Evolutionary conservation across 306 rosid genomes (phyloP).

Genomic region (Hippophae tibetana): DNA sequence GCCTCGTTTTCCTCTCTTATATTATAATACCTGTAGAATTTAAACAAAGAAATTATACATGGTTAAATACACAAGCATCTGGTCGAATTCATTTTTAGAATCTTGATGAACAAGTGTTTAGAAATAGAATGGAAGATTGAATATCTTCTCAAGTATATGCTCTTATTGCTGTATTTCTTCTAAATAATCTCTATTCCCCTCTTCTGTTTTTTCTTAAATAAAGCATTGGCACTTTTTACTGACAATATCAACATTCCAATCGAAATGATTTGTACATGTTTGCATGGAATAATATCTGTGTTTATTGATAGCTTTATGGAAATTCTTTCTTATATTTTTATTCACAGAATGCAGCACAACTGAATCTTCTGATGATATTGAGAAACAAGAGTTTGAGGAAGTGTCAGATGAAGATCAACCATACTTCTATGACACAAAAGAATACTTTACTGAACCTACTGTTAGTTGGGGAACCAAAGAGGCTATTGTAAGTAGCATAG

Average conservation of each 20-base stretch:
- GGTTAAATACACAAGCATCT: background rate
- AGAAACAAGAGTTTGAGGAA: slow-evolving; percentile 82
- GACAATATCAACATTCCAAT: background rate
- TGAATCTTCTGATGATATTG: slow-evolving; percentile 85
- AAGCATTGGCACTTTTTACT: background rate
- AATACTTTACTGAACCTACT: slow-evolving; percentile 55
- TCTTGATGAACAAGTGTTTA: background rate
- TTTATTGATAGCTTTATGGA: background rate
- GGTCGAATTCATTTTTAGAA: background rate
- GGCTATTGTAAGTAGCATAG: slow-evolving; percentile 25
- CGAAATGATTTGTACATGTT: background rate
- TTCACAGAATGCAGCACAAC: slow-evolving; percentile 85
- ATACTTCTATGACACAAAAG: slow-evolving; percentile 58
- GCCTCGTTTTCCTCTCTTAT: slow-evolving; percentile 3
- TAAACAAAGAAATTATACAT: background rate
- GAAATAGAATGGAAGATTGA: background rate
- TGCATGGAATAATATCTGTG: background rate
- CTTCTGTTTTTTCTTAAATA: background rate
- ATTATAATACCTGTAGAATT: background rate
- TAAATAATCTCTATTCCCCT: background rate
- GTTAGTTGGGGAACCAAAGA: slow-evolving; percentile 32
- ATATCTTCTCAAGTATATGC: too few species aligned
- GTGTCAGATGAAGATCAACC: slow-evolving; percentile 82
- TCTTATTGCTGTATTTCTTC: too few species aligned
- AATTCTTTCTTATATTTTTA: slow-evolving; percentile 15